These are phyloP conservation scores for Trichosporon asahii DNA, from an alignment of 1,284 basidiomycete species.

Conservation along the genomic window DNA sequence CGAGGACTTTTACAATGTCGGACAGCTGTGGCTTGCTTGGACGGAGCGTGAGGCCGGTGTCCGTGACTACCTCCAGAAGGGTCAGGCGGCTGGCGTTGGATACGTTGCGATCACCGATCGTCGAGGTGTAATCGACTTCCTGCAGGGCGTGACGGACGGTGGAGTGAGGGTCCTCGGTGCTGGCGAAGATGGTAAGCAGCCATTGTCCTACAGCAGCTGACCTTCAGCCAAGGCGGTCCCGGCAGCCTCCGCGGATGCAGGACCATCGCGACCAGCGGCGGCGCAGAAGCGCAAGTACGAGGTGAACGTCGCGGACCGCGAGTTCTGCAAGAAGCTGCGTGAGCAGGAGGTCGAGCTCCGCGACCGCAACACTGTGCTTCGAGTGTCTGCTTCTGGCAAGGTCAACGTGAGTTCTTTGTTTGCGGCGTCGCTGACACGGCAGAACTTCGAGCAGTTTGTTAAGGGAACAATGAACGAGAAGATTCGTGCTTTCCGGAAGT, in stretches of 20 bases:
- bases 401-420: constrained; percentile 33
- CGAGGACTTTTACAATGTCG: constrained; percentile 69
- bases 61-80: constrained; percentile 82
- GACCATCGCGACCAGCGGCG: constrained; percentile 55
- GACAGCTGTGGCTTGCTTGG: constrained; percentile 78
- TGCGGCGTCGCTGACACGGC: constrained; percentile 4
- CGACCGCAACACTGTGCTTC: constrained; percentile 45
- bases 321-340: constrained; percentile 67
- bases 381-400: constrained; percentile 40
- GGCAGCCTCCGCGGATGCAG: constrained; percentile 37
- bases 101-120: constrained; percentile 84
- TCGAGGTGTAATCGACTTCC: constrained; percentile 75
- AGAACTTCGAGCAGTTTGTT: constrained; percentile 46
- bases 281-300: constrained; percentile 69
- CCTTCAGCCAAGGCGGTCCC: constrained; percentile 5
- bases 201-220: constrained; percentile 9
- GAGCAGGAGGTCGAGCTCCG: constrained; percentile 45
- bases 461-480: constrained; percentile 44
- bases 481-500: constrained; percentile 39
- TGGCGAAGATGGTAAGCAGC: constrained; percentile 59
- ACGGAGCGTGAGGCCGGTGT: constrained; percentile 65
- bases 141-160: constrained; percentile 61
- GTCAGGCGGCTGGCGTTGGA: constrained; percentile 65
- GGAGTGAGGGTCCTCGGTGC: constrained; percentile 60
- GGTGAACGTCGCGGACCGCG: constrained; percentile 69